These are phyloP conservation scores for Thalassiosira oceanica DNA, from an alignment of 352 stramenopile species.

Conservation along the genomic window DNA sequence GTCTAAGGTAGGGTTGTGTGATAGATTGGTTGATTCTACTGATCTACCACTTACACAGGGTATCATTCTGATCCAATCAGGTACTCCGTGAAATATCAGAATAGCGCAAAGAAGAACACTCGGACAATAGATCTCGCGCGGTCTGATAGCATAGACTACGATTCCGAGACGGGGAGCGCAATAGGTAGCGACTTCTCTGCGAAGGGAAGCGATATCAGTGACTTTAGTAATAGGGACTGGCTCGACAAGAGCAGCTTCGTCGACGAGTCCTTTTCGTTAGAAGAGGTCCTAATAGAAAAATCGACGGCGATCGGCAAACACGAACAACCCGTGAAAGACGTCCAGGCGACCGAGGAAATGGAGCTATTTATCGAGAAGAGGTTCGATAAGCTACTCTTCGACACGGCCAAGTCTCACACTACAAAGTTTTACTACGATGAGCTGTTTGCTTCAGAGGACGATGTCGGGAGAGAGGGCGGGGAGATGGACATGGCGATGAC, in stretches of 20 bases:
- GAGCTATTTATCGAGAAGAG: conserved; percentile 52
- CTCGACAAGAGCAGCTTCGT: conserved; percentile 1
- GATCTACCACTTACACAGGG: too few species aligned
- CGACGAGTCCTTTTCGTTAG: conserved; percentile 37
- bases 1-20: conserved; percentile 48
- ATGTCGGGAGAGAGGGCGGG: conserved; percentile 14
- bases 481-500: conserved; percentile 75
- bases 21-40: conserved; percentile 1
- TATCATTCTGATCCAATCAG: too few species aligned
- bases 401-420: conserved; percentile 9
- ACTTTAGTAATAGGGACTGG: background rate
- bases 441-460: conserved; percentile 18
- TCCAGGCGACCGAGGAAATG: conserved; percentile 41
- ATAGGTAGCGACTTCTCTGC: too few species aligned
- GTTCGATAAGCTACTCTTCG: conserved; percentile 39
- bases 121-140: too few species aligned
- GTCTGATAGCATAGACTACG: too few species aligned
- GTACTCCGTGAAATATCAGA: too few species aligned
- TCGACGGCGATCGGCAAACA: conserved; percentile 15
- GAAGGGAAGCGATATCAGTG: too few species aligned
- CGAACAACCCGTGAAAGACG: conserved; percentile 12
- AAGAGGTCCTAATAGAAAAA: conserved; percentile 41
- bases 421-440: conserved; percentile 51
- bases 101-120: too few species aligned
- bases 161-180: too few species aligned